Evolutionary conservation across 495 filamentous ascomycete genomes (phyloP), one percentile per base, ranked within the genome.

Genomic region (Glonium stellatum): DNA sequence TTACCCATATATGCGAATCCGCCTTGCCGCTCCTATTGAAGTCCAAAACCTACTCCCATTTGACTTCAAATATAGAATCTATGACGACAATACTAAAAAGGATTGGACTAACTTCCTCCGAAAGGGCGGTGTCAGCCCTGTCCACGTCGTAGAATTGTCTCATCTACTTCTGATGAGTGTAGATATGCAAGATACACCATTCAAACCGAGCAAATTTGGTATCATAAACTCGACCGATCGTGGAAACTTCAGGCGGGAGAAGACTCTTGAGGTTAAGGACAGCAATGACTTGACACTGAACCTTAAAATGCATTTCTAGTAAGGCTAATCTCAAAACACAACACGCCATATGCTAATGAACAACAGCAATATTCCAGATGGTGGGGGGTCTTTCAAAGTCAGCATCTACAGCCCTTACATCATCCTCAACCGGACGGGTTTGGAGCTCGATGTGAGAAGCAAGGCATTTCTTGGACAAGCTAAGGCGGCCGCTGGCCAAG

Each of bases 21-120:
- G 88, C 57, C 82, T 98, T 23, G 91, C 88, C 23, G 92, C 93
- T 15, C 93, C 93, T 0, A 82, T 98, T 48, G 92, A 96, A 64
- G 79, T 98, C 12, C 91, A 98, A 69, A 98, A 98, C 68, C 77
- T 98, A 25, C 78, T 98, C 25, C 93, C 93, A 0, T 97, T 87
- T 67, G 95, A 97, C 74, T 98, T 98, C 86, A 97, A 97, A 71
- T 97, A 97, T 70, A 83, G 91, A 55, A 97, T 98, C 22, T 97
- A 97, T 68, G 93, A 98, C 75, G 95, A 91, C 77, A 93, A 95
- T 71, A 97, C 90, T 0, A 91, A 88, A 76, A 93, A 95, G 70
- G 92, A 98, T 71, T 98, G 95, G 93, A 92, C 91, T 0, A 98
- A 98, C 69, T 98, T 98, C 77, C 73, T 98, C 21, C 81, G 93